Percentiles rank a stretch among this genome's conserved stretches.
These are phyloP conservation scores for Astrothelium subdiscretum DNA, from an alignment of 495 filamentous ascomycete genomes.

Conservation along the genomic window DNA sequence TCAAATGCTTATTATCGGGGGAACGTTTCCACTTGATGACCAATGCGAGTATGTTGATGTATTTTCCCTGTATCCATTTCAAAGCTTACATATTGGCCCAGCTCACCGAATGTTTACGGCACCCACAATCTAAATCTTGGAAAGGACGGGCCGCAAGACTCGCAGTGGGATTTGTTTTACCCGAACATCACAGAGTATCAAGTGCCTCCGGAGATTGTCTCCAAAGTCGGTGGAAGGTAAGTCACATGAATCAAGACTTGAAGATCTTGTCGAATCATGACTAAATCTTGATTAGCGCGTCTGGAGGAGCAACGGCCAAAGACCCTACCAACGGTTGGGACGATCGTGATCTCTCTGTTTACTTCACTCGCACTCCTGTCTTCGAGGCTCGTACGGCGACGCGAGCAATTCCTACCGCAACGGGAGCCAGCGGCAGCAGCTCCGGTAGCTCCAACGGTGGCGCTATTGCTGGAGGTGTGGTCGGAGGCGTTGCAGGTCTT, in stretches of 20 bases:
- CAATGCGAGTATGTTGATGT: constrained; percentile 20
- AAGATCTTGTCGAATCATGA: constrained; percentile 4
- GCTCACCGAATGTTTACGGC: constrained; percentile 21
- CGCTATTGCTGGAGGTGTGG: constrained; percentile 24
- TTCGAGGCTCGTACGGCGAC: constrained; percentile 8
- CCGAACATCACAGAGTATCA: constrained; percentile 30
- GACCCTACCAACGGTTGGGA: constrained; percentile 20
- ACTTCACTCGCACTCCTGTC: constrained; percentile 19
- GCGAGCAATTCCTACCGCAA: constrained; percentile 8
- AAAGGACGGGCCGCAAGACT: constrained; percentile 23
- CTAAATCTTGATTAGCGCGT: constrained; percentile 13
- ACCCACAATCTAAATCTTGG: constrained; percentile 37
- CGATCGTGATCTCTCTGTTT: constrained; percentile 22
- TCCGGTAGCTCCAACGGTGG: constrained; percentile 10
- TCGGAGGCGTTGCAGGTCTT: constrained; percentile 20
- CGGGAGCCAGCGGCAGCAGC: constrained; percentile 2
- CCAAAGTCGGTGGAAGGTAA: constrained; percentile 35
- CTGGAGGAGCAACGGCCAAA: constrained; percentile 31
- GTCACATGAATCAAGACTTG: constrained; percentile 2
- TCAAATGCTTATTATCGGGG: constrained; percentile 39
- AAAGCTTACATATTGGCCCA: neutral
- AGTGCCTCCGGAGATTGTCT: constrained; percentile 33
- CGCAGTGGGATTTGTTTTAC: constrained; percentile 31
- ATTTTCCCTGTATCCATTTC: neutral
- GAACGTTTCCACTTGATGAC: constrained; percentile 25